Evolutionary conservation across 116 monocot species (phyloP), one percentile per base, ranked within the genome.

Genomic region (Trichopus zeylanicus): DNA sequence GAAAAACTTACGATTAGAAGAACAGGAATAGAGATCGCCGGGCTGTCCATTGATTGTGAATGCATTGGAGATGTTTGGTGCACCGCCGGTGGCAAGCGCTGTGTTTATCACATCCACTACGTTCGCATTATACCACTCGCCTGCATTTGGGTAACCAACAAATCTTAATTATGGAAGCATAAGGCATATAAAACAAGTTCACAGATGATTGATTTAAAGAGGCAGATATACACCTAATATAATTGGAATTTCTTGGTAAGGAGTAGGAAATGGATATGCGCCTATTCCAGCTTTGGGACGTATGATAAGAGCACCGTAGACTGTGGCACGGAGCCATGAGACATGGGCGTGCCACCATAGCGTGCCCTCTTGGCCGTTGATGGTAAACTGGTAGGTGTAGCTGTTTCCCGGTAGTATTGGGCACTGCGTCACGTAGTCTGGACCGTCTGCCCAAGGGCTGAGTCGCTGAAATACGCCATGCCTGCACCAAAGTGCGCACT

Each of bases 81-180:
- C 9, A 0, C 3, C 39, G 5, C 60, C 60, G 12, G 7, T 42
- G 9, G 60, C 60, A 1, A 37, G 13, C 1, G 42, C 60, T 26
- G 22, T 26, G 6, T 62, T 30, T 9, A 29, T 9, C 4, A 62
- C 7, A 27, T 62, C 48, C 29, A 48, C 62, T 3, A 48, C 29
- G 48, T 62, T 62, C 5, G 48, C 28, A 29, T 62, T 48, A n/a
- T 16, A 62, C 62, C 62, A 62, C 62, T 62, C 62, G 1, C 62
- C 62, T 62, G 62, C 32, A n/a, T n/a, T n/a, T n/a, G n/a, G n/a
- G n/a, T n/a, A n/a, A n/a, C n/a, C n/a, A n/a, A n/a, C n/a, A n/a
- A n/a, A 3, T 13, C 38, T 2, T 7, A 4, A 22, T n/a, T n/a
- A 16, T 30, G 29, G 4, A 52, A 10, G 8, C 29, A 19, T 33